A percentile compares a stretch with the other conserved stretches of the same genome.
Evolutionary conservation across 495 filamentous ascomycete genomes (phyloP).

Genomic region (Hypoxylon lenormandii): DNA sequence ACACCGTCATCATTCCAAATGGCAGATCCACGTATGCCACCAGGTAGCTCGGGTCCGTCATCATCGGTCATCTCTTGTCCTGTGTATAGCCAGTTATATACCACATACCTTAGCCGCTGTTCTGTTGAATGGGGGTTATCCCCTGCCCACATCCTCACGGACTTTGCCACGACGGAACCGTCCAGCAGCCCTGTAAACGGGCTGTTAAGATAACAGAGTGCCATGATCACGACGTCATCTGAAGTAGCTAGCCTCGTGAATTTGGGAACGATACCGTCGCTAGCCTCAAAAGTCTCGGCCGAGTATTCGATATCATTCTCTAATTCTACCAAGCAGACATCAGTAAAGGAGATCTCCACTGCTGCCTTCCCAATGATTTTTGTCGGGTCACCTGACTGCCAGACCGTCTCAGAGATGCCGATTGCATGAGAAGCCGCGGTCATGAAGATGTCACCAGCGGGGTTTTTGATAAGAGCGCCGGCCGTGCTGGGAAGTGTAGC

Average conservation of each 20-base stretch:
- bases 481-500: background rate
- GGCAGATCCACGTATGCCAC: constrained; percentile 11
- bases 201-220: constrained; percentile 18
- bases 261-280: background rate
- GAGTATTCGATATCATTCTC: constrained; percentile 6
- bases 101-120: background rate
- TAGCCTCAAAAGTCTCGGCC: constrained; percentile 10
- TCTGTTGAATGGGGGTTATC: constrained; percentile 7
- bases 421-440: constrained; percentile 22
- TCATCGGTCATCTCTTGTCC: too few relatives aligned
- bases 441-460: constrained; percentile 13
- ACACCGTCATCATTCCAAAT: constrained; percentile 24
- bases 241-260: constrained; percentile 13
- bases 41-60: too few relatives aligned
- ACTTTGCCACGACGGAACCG: constrained; percentile 8
- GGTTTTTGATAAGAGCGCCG: constrained; percentile 15
- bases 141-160: background rate
- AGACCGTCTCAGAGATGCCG: constrained; percentile 6
- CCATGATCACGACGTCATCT: constrained; percentile 1
- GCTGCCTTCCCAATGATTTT: constrained; percentile 7
- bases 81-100: constrained; percentile 26
- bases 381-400: background rate
- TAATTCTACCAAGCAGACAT: constrained; percentile 12
- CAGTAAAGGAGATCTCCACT: constrained; percentile 4
- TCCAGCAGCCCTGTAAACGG: constrained; percentile 18